Percentiles rank a stretch among this genome's conserved stretches.
phyloP scores from a whole-genome alignment of 805 yeast species.

The Schwanniomyces vanrijiae region DNA sequence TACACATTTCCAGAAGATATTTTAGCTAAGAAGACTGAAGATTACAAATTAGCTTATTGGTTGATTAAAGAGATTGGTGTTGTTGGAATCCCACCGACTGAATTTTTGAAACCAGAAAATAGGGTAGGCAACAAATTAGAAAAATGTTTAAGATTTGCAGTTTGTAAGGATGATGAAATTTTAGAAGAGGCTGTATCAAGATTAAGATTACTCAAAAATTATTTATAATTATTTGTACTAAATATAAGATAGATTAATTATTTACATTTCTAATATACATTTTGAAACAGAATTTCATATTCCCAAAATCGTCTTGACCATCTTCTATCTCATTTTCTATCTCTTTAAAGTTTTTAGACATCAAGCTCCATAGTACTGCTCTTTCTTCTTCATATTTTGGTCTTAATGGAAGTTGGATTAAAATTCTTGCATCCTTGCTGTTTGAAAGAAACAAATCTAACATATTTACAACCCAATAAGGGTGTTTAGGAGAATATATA shows the following conservation, averaged over 20 bases:
- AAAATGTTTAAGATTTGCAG: constrained; percentile 87
- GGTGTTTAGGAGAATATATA: constrained; percentile 81
- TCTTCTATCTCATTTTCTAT: constrained; percentile 44
- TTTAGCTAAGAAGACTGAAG: constrained; percentile 63
- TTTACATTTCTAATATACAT: constrained; percentile 14
- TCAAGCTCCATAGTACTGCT: constrained; percentile 53
- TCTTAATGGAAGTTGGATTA: constrained; percentile 78
- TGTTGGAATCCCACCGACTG: constrained; percentile 97
- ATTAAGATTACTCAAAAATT: constrained; percentile 67
- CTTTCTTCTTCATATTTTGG: constrained; percentile 66
- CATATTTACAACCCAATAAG: constrained; percentile 66
- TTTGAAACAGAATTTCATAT: constrained; percentile 56
- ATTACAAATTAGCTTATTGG: constrained; percentile 91
- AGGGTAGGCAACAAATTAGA: constrained; percentile 68
- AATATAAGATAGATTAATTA: background rate
- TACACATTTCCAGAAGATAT: constrained; percentile 74
- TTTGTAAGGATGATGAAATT: constrained; percentile 86
- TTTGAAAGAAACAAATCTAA: constrained; percentile 45
- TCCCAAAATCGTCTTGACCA: constrained; percentile 88
- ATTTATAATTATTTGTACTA: constrained; percentile 24
- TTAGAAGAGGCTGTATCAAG: constrained; percentile 80
- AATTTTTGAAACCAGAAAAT: constrained; percentile 72
- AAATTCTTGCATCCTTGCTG: constrained; percentile 40
- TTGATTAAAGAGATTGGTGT: constrained; percentile 89
- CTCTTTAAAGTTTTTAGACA: constrained; percentile 41